Evolutionary conservation across 2,329 filamentous ascomycete genomes (phyloP), one percentile per base, ranked within the genome.

Genomic region (Didymella keratinophila): DNA sequence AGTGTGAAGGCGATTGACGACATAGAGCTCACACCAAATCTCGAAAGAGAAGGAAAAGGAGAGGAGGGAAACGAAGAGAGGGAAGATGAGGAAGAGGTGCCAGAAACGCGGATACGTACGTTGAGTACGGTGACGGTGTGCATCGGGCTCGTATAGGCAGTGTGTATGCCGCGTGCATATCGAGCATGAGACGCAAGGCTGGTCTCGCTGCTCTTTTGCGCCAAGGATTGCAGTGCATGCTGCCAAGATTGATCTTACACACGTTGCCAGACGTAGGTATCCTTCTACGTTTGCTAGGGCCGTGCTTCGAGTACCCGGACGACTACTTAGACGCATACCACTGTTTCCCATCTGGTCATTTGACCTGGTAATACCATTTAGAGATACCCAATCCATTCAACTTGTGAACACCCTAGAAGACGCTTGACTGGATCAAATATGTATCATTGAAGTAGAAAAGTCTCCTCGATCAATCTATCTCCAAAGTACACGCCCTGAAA

Each of bases 1-100:
- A 90, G 83, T 49, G 80, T 89, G 16, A 81, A 81, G n/a, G 84
- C 87, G 2, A 81, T 92, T 43, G 89, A 93, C 69, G 89, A 92
- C 72, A 78, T 92, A 28, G 78, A 44, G 32, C 25, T 37, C 39
- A 14, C 11, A 41, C 34, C 53, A 8, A 46, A 36, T 62, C 46
- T 48, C 61, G 54, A 63, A 48, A 63, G 25, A 42, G 68, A 50
- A 39, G 68, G 41, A 12, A 58, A 58, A 9, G 32, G 43, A 16
- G 18, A n/a, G n/a, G n/a, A 20, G 10, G 36, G 18, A 3, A 52
- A 37, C 11, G 65, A 65, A 14, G 65, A 64, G 37, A 73, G 75
- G n/a, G 73, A 73, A 14, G 66, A 65, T 12, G 65, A 64, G 41
- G 74, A 76, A 18, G 73, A 73, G 20, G 56, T 79, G 2, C 77